Conservation (phyloP, 225 moss, liverwort and hornwort genomes). For the Neckera pumila region DNA sequence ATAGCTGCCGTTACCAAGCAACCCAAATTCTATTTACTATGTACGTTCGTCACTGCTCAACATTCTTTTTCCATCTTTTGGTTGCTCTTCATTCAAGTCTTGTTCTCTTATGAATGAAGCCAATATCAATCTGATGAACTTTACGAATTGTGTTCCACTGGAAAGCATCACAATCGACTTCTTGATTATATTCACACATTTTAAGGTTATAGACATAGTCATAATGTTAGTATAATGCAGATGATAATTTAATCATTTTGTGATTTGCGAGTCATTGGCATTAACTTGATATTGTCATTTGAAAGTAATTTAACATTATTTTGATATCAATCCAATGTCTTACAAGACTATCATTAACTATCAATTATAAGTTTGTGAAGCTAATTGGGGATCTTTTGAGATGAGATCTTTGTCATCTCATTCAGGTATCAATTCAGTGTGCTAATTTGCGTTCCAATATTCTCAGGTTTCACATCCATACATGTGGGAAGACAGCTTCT, state of each 20-base stretch:
- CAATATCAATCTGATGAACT: background rate
- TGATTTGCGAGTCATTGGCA: background rate
- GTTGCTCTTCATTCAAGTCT: background rate
- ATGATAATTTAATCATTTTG: background rate
- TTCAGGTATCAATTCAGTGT: background rate
- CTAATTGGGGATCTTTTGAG: background rate
- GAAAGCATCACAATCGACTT: background rate
- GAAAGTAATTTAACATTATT: background rate
- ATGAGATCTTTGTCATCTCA: background rate
- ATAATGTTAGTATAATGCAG: background rate
- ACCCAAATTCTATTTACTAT: constrained; percentile 37
- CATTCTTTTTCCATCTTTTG: background rate
- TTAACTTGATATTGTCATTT: background rate
- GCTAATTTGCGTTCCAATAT: background rate
- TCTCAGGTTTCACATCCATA: constrained; percentile 62
- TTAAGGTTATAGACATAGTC: background rate
- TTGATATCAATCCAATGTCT: background rate
- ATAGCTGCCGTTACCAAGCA: constrained; percentile 46
- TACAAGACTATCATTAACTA: background rate
- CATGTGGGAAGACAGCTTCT: constrained; percentile 58
- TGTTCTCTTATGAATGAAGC: background rate
- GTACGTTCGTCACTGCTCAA: background rate
- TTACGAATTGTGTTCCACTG: background rate
- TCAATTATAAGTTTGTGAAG: background rate
- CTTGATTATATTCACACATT: background rate